phyloP scores from a whole-genome alignment of 768 basidiomycete genomes.

The Austroboletus eburneus region DNA sequence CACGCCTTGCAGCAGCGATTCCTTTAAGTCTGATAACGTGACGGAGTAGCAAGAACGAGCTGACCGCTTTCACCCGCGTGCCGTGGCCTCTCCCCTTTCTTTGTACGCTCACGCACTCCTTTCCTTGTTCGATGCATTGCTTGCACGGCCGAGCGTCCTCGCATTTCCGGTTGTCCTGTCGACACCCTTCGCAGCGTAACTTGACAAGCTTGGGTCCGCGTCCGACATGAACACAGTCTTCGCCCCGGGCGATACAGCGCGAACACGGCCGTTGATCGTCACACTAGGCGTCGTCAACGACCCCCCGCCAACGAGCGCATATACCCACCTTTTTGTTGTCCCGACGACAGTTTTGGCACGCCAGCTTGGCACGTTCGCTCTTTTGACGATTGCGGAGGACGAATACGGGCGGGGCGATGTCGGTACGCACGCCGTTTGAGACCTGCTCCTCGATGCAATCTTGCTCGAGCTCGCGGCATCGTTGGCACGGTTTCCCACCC shows the following conservation, averaged over 20 bases:
- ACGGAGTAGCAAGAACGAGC: conserved; percentile 20
- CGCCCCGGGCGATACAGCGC: conserved; percentile 50
- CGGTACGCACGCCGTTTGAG: conserved; percentile 20
- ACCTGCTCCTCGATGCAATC: conserved; percentile 46
- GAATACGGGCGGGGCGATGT: conserved; percentile 19
- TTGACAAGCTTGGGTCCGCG: conserved; percentile 56
- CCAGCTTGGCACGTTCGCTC: conserved; percentile 53
- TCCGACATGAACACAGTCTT: conserved; percentile 54
- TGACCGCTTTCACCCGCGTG: conserved; percentile 56
- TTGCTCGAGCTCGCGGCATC: conserved; percentile 33
- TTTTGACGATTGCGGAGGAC: conserved; percentile 29
- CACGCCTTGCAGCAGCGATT: conserved; percentile 43
- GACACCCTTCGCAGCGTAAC: conserved; percentile 55
- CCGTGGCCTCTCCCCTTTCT: conserved; percentile 56
- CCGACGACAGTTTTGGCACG: conserved; percentile 56
- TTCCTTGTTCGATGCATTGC: conserved; percentile 44
- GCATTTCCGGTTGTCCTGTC: conserved; percentile 53
- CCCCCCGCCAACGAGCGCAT: not conserved
- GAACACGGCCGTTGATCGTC: conserved; percentile 61
- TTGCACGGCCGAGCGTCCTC: conserved; percentile 57
- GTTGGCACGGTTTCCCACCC: conserved; percentile 34
- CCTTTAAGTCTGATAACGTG: conserved; percentile 3
- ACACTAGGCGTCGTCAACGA: conserved; percentile 38
- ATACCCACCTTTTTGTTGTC: conserved; percentile 60
- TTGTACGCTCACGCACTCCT: conserved; percentile 46